Conservation (phyloP, 768 basidiomycete species). For the Serendipita sp. region DNA sequence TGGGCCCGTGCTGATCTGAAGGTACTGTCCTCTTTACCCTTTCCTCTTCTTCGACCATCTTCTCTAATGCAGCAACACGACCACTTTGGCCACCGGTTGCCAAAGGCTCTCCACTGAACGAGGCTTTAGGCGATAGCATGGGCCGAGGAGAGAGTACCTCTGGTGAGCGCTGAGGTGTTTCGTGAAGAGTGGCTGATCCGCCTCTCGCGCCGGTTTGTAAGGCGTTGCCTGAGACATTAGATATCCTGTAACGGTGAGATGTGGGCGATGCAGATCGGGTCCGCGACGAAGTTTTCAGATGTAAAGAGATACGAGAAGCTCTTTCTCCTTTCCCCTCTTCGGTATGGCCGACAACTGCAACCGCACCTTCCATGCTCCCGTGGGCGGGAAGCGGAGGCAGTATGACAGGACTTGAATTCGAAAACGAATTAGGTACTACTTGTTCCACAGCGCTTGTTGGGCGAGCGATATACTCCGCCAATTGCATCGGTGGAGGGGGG, state of each 20-base stretch:
- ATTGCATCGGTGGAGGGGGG: slow-evolving; percentile 16
- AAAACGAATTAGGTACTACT: slow-evolving; percentile 16
- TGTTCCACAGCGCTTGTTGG: slow-evolving; percentile 37
- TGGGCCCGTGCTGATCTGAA: no score
- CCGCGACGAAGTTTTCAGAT: slow-evolving; percentile 39
- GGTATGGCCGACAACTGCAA: slow-evolving; percentile 19
- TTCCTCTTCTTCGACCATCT: slow-evolving; percentile 48
- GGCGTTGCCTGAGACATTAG: neutral
- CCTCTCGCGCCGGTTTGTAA: neutral
- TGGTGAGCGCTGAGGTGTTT: neutral
- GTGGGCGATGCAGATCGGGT: slow-evolving; percentile 46
- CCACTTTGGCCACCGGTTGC: slow-evolving; percentile 5
- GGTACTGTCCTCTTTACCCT: slow-evolving; percentile 8
- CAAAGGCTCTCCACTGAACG: slow-evolving; percentile 29
- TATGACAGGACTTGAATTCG: neutral
- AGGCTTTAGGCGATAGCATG: slow-evolving; percentile 46
- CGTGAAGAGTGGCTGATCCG: neutral
- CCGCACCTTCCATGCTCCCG: slow-evolving; percentile 12
- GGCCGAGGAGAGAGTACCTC: slow-evolving; percentile 49
- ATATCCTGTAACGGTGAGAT: slow-evolving; percentile 30
- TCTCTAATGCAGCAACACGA: slow-evolving; percentile 31
- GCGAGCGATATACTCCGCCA: slow-evolving; percentile 21
- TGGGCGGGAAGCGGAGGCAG: slow-evolving; percentile 16
- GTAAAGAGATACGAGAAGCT: slow-evolving; percentile 40
- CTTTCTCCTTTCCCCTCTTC: slow-evolving; percentile 47